Evolutionary conservation across 2,329 filamentous ascomycete species (phyloP), one percentile per base, ranked within the genome.

Genomic region (Hortaea sp.): DNA sequence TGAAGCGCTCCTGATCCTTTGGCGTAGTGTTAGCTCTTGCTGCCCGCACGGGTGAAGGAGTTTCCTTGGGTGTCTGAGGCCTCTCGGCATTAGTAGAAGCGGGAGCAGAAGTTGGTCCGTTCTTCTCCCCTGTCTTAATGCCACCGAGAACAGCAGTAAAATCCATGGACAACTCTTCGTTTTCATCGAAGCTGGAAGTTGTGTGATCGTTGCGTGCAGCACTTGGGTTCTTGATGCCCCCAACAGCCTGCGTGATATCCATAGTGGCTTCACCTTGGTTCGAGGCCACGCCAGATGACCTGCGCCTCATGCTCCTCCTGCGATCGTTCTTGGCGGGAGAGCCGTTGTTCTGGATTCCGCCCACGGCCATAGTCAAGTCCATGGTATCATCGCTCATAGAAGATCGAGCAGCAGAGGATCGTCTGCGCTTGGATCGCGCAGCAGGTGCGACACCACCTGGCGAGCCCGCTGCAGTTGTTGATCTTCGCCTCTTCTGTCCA

Each of bases 221-320:
- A 12, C 13, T 30, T 9, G 48, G 42, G 11, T 50, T 28, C 13
- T 55, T 55, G 44, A 64, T 60, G 32, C 70, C 67, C 29, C 77
- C 76, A 39, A 78, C 64, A 30, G 74, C 71, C 51, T 69, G 69
- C 1, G 76, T 79, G 41, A 79, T 69, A 40, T 80, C 76, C 74
- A 78, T 73, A 30, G 70, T 74, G 51, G 69, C 68, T 47, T 76
- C 72, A 10, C 68, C 70, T 20, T 61, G 52, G 6, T 64, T 64
- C 3, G 58, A 62, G 13, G 56, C 63, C 12, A 54, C 50, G 34
- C 57, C 64, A 44, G 55, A 65, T 46, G 59, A 66, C 46, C 57
- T 55, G 49, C 65, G 62, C 40, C 61, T 62, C 37, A 67, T 46
- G 42, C 58, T 64, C 43, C 44, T 51, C 11, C 61, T 47, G 29